phyloP scores from a whole-genome alignment of 2,329 filamentous ascomycete genomes.

The Pseudogymnoascus sp. region DNA sequence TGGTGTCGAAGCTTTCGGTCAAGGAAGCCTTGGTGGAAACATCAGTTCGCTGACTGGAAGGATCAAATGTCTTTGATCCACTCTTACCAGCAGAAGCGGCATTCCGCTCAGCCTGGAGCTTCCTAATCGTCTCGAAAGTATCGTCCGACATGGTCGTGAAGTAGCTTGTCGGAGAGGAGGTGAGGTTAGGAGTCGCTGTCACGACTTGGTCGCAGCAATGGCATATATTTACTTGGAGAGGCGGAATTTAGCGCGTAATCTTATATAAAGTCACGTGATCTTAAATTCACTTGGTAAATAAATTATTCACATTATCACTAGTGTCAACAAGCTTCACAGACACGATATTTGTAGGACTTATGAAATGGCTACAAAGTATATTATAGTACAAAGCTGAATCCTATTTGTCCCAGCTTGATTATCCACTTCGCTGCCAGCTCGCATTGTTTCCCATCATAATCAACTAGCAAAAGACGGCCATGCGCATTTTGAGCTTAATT shows the following conservation, averaged over 20 bases:
- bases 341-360: background rate
- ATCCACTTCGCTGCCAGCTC: constrained; percentile 1
- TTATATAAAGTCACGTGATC: background rate
- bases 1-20: constrained; percentile 80
- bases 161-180: constrained; percentile 7
- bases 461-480: background rate
- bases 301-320: background rate
- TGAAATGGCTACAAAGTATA: constrained; percentile 4
- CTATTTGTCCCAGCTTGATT: constrained; percentile 6
- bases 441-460: background rate
- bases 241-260: constrained; percentile 5
- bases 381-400: constrained; percentile 1
- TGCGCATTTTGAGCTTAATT: background rate
- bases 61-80: constrained; percentile 72
- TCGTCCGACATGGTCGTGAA: constrained; percentile 55
- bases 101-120: constrained; percentile 89
- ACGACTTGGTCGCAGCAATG: background rate
- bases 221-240: constrained; percentile 7
- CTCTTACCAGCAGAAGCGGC: constrained; percentile 70
- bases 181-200: constrained; percentile 8
- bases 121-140: constrained; percentile 81
- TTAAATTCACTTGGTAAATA: background rate
- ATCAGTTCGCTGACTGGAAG: constrained; percentile 73
- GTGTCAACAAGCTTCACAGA: background rate
- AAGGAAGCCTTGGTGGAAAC: constrained; percentile 83